These are phyloP conservation scores for Sanchytrium tribonematis DNA, from an alignment of 371 early-diverging fungal genomes.

Conservation along the genomic window DNA sequence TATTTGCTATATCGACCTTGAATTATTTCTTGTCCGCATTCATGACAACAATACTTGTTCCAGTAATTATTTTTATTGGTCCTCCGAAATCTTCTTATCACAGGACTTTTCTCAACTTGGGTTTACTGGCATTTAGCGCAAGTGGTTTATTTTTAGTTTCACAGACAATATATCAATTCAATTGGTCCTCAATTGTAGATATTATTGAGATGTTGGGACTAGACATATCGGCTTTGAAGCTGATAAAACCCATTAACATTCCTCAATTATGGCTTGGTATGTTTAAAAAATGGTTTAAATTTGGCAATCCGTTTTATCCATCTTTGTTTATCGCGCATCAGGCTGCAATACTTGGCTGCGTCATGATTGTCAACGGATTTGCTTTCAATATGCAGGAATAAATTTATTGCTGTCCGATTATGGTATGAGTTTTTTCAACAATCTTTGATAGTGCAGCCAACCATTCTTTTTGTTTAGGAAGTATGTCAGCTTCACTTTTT, in stretches of 20 bases:
- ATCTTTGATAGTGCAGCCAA: constrained; percentile 33
- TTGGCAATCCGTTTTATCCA: background rate
- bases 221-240: background rate
- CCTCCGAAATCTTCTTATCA: background rate
- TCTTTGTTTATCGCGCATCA: background rate
- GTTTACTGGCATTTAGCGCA: background rate
- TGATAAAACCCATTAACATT: background rate
- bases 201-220: background rate
- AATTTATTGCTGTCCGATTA: background rate
- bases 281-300: background rate
- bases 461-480: constrained; percentile 32
- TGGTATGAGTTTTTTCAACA: constrained; percentile 10
- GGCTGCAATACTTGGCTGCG: background rate
- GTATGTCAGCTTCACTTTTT: constrained; percentile 22
- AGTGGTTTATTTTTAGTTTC: background rate
- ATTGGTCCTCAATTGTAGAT: background rate
- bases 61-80: background rate
- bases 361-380: background rate
- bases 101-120: background rate
- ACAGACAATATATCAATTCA: background rate
- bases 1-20: background rate
- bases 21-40: background rate
- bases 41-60: background rate
- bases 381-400: background rate
- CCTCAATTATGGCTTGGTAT: background rate